Evolutionary conservation across 2,329 filamentous ascomycete genomes (phyloP).

Genomic region (Talaromyces rugulosus): DNA sequence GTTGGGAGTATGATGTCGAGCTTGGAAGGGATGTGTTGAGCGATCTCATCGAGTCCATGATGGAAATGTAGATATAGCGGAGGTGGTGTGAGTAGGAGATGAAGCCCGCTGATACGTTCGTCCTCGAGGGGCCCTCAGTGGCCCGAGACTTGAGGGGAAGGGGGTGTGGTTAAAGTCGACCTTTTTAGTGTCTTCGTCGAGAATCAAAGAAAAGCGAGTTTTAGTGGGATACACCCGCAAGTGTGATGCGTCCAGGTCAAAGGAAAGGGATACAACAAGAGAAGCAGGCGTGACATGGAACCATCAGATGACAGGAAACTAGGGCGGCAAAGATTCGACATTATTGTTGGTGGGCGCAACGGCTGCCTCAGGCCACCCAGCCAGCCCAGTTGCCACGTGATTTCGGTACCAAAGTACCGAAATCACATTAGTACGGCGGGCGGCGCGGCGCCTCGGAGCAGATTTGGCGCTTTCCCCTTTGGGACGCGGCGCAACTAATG

Average conservation of each 20-base stretch:
- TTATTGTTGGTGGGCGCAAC: not conserved
- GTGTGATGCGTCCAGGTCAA: not conserved
- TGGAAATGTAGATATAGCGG: slow-evolving; percentile 9
- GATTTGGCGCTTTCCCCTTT: not conserved
- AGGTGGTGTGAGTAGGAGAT: not conserved
- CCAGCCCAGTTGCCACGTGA: slow-evolving; percentile 7
- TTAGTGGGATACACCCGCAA: not conserved
- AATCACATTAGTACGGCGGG: not conserved
- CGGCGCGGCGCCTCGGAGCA: not conserved
- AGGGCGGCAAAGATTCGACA: not conserved
- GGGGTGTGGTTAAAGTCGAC: not conserved
- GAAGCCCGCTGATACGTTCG: not conserved
- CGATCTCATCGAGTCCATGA: slow-evolving; percentile 62
- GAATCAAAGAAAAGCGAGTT: not conserved
- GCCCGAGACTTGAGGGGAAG: not conserved
- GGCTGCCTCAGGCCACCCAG: not conserved
- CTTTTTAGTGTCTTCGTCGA: not conserved
- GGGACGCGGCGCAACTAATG: slow-evolving; percentile 5
- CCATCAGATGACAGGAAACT: not conserved
- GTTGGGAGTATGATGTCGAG: slow-evolving; percentile 45
- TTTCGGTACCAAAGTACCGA: not conserved
- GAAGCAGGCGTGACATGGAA: not conserved
- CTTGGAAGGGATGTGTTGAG: slow-evolving; percentile 59
- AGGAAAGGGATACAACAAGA: not conserved
- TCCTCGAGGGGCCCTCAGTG: slow-evolving; percentile 6